Conservation (phyloP, 352 stramenopile species). For the Plasmopara muralis region DNA sequence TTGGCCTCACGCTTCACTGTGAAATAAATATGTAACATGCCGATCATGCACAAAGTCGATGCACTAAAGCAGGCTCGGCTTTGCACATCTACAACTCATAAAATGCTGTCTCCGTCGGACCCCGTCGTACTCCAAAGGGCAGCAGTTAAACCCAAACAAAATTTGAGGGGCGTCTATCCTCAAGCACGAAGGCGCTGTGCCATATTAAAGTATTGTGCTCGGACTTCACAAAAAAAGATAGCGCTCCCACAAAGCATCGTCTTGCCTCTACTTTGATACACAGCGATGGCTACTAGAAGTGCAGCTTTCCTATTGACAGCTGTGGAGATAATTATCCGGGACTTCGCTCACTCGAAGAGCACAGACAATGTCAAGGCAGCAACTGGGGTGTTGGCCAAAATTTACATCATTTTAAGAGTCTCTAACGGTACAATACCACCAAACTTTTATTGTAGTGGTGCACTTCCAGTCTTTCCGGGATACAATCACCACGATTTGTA, state of each 20-base stretch:
- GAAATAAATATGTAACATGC: constrained; percentile 5
- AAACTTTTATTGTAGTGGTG: not conserved
- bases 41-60: not conserved
- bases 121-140: not conserved
- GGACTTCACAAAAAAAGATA: not conserved
- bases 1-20: constrained; percentile 3
- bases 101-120: not conserved
- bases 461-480: not conserved
- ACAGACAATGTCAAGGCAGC: not conserved
- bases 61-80: not conserved
- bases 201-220: not conserved
- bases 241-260: not conserved
- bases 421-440: not conserved
- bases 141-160: not conserved
- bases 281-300: not conserved
- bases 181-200: not conserved
- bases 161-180: not conserved
- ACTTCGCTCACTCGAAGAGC: not conserved
- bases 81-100: not conserved
- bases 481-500: not conserved
- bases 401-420: not conserved
- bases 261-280: constrained; percentile 1
- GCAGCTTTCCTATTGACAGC: not conserved
- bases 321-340: constrained; percentile 1
- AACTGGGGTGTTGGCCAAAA: not conserved